Evolutionary conservation across 2,329 filamentous ascomycete genomes (phyloP), one percentile per base, ranked within the genome.

Genomic region (Helotiales sp.): DNA sequence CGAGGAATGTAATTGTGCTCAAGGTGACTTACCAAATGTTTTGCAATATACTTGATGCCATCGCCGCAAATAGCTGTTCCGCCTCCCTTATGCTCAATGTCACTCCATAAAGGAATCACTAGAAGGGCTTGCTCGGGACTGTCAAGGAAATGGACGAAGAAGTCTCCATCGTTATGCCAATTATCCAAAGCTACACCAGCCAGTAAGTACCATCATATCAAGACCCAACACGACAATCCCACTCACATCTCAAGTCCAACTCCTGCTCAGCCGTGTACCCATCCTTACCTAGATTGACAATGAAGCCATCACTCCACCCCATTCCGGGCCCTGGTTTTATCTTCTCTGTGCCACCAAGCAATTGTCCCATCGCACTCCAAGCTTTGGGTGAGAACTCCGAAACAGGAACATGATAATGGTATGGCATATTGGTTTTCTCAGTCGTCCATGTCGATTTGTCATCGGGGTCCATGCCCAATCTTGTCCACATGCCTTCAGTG

Each of bases 91-190:
- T 81, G 71, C 8, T 75, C 72, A 52, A 90, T 82, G 67, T 89
- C 85, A 0, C 79, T 84, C 73, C 86, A 90, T 5, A 89, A 71
- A 1, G 87, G 86, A 38, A 88, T 88, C 12, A 89, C 84, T 1
- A 90, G 76, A 13, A 90, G 72, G 0, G 78, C 87, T 70, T 90
- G 87, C 73, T 90, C 87, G 0, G 83, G 83, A 19, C 82, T 86
- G 68, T 90, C 87, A 33, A 90, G 80, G 63, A 86, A 90, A 73
- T 90, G 87, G 5, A 87, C 78, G 69, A 90, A 90, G 71, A 88
- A 89, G 64, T 90, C 86, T 8, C 87, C 86, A 71, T 89, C 86
- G 17, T 88, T 84, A 71, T 89, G 87, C 86, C 87, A 61, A 17
- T 54, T 52, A 22, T 58, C 56, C 29, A 61, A 33, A 19, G 29